Evolutionary conservation across 257 asterid genomes (phyloP).

Genomic region (Solanum megistacrolobum): DNA sequence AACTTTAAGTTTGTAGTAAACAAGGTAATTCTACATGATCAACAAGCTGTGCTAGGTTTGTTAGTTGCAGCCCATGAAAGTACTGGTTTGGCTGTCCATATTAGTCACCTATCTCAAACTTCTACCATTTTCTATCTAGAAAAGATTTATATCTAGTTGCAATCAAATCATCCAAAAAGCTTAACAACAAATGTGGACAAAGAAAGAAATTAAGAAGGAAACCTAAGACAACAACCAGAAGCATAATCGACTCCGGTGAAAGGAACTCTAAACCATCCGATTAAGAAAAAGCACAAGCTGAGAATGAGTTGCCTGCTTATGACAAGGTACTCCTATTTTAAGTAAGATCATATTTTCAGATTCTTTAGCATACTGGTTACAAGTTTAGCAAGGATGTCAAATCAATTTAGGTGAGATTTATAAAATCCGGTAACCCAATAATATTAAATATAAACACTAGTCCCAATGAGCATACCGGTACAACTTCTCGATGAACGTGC

Average conservation of each 20-base stretch:
- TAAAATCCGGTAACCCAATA: background rate
- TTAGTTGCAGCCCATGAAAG: background rate
- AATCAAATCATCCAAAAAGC: background rate
- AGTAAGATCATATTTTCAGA: background rate
- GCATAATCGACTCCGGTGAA: background rate
- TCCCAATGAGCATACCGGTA: slow-evolving; percentile 8
- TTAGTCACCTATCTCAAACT: background rate
- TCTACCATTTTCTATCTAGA: background rate
- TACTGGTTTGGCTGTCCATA: background rate
- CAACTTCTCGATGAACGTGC: slow-evolving; percentile 2
- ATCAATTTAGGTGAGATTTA: background rate
- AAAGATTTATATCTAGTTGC: background rate
- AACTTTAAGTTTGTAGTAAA: background rate
- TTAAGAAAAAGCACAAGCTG: background rate
- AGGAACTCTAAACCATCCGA: background rate
- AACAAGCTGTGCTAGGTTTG: background rate
- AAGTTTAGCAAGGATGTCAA: background rate
- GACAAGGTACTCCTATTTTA: background rate
- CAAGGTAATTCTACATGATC: background rate
- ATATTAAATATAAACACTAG: background rate
- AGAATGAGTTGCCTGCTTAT: background rate
- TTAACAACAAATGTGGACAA: background rate
- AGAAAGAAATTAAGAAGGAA: background rate
- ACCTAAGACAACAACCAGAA: background rate
- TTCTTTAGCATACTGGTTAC: background rate